Conservation (phyloP, 805 yeast genomes). For the Blastobotrys robertii region DNA sequence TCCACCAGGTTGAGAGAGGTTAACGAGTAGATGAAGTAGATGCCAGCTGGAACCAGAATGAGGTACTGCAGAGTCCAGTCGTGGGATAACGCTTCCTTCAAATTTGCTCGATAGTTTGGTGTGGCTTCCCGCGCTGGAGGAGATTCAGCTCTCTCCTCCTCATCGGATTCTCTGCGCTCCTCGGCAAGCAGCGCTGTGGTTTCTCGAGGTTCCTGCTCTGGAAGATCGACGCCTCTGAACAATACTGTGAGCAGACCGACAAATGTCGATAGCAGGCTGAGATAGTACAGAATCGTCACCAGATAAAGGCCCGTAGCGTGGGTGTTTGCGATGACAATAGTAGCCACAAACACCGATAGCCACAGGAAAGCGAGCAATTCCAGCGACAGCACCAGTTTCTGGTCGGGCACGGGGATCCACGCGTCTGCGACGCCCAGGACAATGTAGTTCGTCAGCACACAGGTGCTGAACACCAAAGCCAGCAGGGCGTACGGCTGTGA, state of each 20-base stretch:
- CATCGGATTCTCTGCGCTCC: too few species aligned
- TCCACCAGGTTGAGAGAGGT: conserved; percentile 55
- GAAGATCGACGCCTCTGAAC: conserved; percentile 15
- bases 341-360: conserved; percentile 42
- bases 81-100: conserved; percentile 33
- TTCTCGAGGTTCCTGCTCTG: conserved; percentile 9
- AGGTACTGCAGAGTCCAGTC: conserved; percentile 78
- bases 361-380: conserved; percentile 51
- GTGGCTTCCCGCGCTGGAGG: conserved; percentile 1
- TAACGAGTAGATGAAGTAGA: conserved; percentile 43
- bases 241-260: conserved; percentile 34
- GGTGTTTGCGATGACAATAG: conserved; percentile 38
- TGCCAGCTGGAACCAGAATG: conserved; percentile 54
- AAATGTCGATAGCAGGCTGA: conserved; percentile 33
- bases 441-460: conserved; percentile 46
- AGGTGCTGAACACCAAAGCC: conserved; percentile 37
- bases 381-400: conserved; percentile 46
- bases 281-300: conserved; percentile 29
- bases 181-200: neutral
- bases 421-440: conserved; percentile 39
- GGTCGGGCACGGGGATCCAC: conserved; percentile 43
- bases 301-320: conserved; percentile 41
- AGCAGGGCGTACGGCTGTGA: conserved; percentile 42
- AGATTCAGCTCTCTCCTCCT: neutral
- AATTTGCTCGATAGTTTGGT: neutral